Evolutionary conservation across 306 rosid genomes (phyloP), one percentile per base, ranked within the genome.

Genomic region (Acacia melanoxylon): DNA sequence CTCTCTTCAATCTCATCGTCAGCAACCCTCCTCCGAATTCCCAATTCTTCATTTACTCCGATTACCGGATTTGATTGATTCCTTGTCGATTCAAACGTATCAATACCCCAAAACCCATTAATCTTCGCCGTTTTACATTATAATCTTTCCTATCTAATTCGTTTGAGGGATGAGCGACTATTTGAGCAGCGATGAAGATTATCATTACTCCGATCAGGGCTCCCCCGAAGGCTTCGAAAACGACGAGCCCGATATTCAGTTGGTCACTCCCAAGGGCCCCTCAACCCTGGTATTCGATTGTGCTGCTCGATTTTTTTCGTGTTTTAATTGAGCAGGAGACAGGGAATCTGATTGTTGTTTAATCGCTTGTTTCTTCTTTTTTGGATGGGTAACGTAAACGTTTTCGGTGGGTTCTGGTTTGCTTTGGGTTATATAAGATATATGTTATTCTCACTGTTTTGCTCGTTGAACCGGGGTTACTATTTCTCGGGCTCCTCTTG

Each of bases 171-270:
- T 94, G 98, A 93, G 90, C 19, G 93, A 87, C 80, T 86, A 67
- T 68, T 42, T 80, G 44, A 84, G 84, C 90, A 87, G 91, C 86
- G 96, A 93, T 42, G 98, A 90, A 4, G 98, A 90, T 27, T 89
- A 75, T 56, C 84, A 17, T 22, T 85, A 82, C 89, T 92, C 98
- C 89, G 97, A 93, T 91, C 93, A 86, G 42, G 97, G 75, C 22
- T 94, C 94, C 27, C 77, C 83, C 20, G 90, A 93, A 20, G 94
- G 86, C 40, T 80, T 87, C 35, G 95, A 89, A 59, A 93, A 93
- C 87, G 97, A 93, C 6, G 97, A 88, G 49, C 70, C 84, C 56
- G 91, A 87, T 82, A 68, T 62, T 74, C 89, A 80, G 31, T 84
- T 87, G 82, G 86, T 68, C 48, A 77, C 89, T 77, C 61, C 94